Evolutionary conservation across 495 filamentous ascomycete genomes (phyloP).

Genomic region (Astrothelium subdiscretum): DNA sequence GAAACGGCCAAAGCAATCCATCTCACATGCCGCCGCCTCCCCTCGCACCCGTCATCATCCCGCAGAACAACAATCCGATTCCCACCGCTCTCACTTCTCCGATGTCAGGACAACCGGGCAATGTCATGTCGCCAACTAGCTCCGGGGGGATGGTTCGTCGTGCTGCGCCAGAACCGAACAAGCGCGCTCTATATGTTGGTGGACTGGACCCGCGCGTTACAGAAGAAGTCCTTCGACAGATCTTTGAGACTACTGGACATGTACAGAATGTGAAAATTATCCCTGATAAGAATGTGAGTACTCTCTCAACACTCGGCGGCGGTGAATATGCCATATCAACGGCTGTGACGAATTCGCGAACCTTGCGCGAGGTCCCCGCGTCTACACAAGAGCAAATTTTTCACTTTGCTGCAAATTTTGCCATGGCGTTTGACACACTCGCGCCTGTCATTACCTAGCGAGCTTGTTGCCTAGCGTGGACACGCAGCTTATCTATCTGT

Average conservation of each 20-base stretch:
- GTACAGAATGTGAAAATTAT: slow-evolving; percentile 99
- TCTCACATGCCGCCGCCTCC: slow-evolving; percentile 87
- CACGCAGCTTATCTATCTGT: background rate
- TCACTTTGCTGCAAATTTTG: background rate
- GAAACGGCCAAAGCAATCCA: slow-evolving; percentile 13
- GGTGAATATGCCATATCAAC: background rate
- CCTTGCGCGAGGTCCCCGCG: background rate
- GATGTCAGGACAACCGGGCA: slow-evolving; percentile 41
- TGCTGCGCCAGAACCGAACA: slow-evolving; percentile 95
- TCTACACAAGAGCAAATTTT: background rate
- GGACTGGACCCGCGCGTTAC: slow-evolving; percentile 91
- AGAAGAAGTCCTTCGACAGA: slow-evolving; percentile 92
- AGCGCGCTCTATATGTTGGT: slow-evolving; percentile 92
- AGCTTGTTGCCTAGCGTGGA: background rate
- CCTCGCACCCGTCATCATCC: slow-evolving; percentile 77
- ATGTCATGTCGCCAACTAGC: slow-evolving; percentile 37
- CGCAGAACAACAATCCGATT: slow-evolving; percentile 93
- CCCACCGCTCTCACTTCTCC: slow-evolving; percentile 86
- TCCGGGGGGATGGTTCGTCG: slow-evolving; percentile 66
- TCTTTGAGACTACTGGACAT: slow-evolving; percentile 97
- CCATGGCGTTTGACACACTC: background rate
- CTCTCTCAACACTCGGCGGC: background rate
- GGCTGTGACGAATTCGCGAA: no score
- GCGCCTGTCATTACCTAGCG: background rate
- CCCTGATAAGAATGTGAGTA: slow-evolving; percentile 91